Evolutionary conservation across 805 yeast species (phyloP).

Genomic region (Wickerhamomyces rabaulensis): DNA sequence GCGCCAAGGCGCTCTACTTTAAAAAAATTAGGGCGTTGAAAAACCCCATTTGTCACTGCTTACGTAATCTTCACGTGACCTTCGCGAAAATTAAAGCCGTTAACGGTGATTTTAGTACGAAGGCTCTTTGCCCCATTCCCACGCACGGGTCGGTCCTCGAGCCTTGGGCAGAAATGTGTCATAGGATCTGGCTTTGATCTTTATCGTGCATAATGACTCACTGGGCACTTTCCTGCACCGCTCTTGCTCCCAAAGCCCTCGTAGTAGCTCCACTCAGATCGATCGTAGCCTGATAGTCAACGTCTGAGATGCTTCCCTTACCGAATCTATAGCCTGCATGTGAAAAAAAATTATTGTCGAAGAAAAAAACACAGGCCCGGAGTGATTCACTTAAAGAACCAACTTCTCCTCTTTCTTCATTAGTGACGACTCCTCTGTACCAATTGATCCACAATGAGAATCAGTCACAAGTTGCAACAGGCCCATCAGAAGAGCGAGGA

Average conservation of each 20-base stretch:
- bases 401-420: background rate
- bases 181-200: background rate
- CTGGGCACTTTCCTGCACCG: background rate
- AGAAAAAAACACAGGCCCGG: background rate
- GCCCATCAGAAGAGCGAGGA: constrained; percentile 25
- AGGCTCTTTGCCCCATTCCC: background rate
- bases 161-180: background rate
- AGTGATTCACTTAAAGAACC: background rate
- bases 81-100: too few species aligned
- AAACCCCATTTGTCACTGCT: too few species aligned
- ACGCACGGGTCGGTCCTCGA: background rate
- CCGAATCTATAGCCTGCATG: constrained; percentile 4
- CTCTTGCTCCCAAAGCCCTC: background rate
- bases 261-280: background rate
- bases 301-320: constrained; percentile 8
- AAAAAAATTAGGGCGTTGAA: too few species aligned
- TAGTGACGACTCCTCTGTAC: background rate
- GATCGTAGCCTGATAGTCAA: background rate
- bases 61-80: too few species aligned
- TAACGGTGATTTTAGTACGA: too few species aligned
- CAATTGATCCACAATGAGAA: constrained; percentile 26
- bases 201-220: background rate
- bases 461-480: constrained; percentile 32
- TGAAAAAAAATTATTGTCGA: constrained; percentile 10
- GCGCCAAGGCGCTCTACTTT: constrained; percentile 83